These are phyloP conservation scores for Zizania latifolia DNA, from an alignment of 176 grass and related monocot genomes.

Conservation along the genomic window DNA sequence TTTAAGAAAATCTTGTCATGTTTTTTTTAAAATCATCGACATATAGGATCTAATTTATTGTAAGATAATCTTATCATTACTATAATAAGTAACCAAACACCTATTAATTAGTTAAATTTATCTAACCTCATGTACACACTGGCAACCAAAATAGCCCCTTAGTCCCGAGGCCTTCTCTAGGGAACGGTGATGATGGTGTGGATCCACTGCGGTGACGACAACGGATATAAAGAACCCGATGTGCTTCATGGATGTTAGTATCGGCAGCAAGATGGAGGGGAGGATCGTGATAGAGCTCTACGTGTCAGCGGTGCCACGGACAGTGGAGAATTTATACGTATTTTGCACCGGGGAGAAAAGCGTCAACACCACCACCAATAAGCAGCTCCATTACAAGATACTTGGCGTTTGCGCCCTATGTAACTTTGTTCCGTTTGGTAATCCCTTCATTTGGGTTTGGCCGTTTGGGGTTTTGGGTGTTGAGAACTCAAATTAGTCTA, in stretches of 20 bases:
- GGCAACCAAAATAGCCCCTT: no score
- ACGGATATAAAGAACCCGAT: slow-evolving; percentile 48
- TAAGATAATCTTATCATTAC: no score
- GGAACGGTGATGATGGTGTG: slow-evolving; percentile 8
- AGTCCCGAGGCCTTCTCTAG: slow-evolving; percentile 5
- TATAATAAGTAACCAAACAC: no score
- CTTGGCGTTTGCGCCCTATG: not conserved
- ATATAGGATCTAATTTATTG: no score
- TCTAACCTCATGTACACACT: no score
- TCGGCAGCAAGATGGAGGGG: slow-evolving; percentile 85
- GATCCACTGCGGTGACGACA: slow-evolving; percentile 1
- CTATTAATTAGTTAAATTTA: no score
- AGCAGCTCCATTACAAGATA: slow-evolving; percentile 85
- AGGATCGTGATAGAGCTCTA: slow-evolving; percentile 80
- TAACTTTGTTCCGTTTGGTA: not conserved
- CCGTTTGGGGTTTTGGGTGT: not conserved
- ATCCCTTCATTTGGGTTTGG: not conserved
- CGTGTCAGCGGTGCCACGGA: slow-evolving; percentile 51
- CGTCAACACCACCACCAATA: slow-evolving; percentile 47
- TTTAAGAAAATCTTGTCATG: no score
- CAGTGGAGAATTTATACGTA: slow-evolving; percentile 85
- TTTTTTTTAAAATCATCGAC: no score
- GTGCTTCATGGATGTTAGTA: slow-evolving; percentile 78
- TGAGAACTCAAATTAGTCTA: not conserved
- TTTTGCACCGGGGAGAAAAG: slow-evolving; percentile 94